Percentiles rank a stretch among this genome's conserved stretches.
Evolutionary conservation across 305 asterid species (phyloP).

Genomic region (Fraxinus ornus): DNA sequence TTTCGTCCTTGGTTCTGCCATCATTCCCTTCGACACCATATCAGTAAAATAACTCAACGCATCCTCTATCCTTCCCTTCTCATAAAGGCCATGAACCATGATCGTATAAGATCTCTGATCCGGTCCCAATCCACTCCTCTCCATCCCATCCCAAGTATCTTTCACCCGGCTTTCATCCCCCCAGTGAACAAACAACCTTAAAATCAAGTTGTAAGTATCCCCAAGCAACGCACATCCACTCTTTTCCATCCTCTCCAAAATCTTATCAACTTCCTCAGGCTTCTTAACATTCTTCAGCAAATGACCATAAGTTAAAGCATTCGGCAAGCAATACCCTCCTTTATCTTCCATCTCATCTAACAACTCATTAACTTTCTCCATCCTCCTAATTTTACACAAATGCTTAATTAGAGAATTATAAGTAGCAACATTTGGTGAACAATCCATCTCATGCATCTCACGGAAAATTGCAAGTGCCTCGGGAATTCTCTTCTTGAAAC

Average conservation of each 20-base stretch:
- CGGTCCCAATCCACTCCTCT: slow-evolving; percentile 63
- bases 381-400: slow-evolving; percentile 60
- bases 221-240: slow-evolving; percentile 43
- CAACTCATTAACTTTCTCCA: slow-evolving; percentile 59
- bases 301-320: slow-evolving; percentile 52
- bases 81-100: slow-evolving; percentile 57
- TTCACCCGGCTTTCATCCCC: slow-evolving; percentile 40
- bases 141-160: slow-evolving; percentile 65
- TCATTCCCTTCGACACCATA: slow-evolving; percentile 62
- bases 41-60: slow-evolving; percentile 52
- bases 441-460: slow-evolving; percentile 50
- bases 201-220: slow-evolving; percentile 58
- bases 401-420: slow-evolving; percentile 67
- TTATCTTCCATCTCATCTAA: slow-evolving; percentile 55
- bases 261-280: slow-evolving; percentile 44
- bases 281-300: slow-evolving; percentile 50
- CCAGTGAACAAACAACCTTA: slow-evolving; percentile 73
- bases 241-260: slow-evolving; percentile 58
- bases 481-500: slow-evolving; percentile 82
- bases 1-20: slow-evolving; percentile 57
- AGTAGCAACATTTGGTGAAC: slow-evolving; percentile 53
- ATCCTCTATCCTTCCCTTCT: slow-evolving; percentile 39
- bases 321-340: slow-evolving; percentile 48
- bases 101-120: slow-evolving; percentile 70
- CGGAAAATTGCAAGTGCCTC: slow-evolving; percentile 62